Evolutionary conservation across 192 early-diverging fungal species (phyloP), one percentile per base, ranked within the genome.

Genomic region (Entophlyctis helioformis): DNA sequence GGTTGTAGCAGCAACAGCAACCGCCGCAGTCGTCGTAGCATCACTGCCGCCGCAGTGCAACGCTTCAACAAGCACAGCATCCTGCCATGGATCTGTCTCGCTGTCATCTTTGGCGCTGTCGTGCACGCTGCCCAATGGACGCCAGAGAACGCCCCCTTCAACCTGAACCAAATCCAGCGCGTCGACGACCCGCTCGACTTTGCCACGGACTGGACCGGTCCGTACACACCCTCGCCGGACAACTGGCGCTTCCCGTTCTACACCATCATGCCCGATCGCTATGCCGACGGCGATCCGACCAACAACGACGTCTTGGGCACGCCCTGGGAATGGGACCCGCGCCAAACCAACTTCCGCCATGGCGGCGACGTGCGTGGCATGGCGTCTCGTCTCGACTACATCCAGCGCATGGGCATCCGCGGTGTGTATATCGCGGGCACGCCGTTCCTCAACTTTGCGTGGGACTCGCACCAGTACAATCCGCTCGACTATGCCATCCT

Each of bases 171-270:
- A 8, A 20, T 20, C 10, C 7, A 11, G 20, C 7, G 20, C 20
- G 39, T 40, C 10, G 7, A 8, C 7, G 39, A 40, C 39, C 39
- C 39, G 11, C 18, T 18, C 11, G 7, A 16, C 8, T 40, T n/a
- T n/a, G n/a, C n/a, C n/a, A n/a, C n/a, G n/a, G n/a, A n/a, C n/a
- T n/a, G n/a, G n/a, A 18, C 19, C 25, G 13, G 22, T 29, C 10
- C 33, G 18, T 47, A 47, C 46, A 21, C 20, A 7, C 16, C n/a
- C 5, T 36, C 29, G 3, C 46, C 46, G 10, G 8, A 18, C 5
- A 37, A 35, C 24, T 47, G 46, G 46, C 23, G 46, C 13, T 33
- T 47, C 15, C 46, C 46, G 12, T 47, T 35, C 21, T 47, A 47
- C 22, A 36, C 46, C 16, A 9, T 35, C 5, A 47, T 47, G 46